phyloP scores from a whole-genome alignment of 371 early-diverging fungal species.

The Mucor mucedo region DNA sequence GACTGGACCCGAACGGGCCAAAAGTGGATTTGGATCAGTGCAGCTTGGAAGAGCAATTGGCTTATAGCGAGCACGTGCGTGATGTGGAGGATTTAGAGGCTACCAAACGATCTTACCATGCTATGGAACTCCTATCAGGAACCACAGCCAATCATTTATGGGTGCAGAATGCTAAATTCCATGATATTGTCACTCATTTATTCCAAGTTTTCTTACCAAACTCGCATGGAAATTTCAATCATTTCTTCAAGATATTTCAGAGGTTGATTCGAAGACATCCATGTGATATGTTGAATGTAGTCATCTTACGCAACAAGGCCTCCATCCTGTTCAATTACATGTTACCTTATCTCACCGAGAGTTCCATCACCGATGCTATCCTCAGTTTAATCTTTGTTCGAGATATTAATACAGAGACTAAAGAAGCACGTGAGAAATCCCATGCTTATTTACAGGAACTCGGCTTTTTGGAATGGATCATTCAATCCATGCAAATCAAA shows the following conservation, averaged over 20 bases:
- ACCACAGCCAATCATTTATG: constrained; percentile 47
- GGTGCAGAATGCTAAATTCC: constrained; percentile 43
- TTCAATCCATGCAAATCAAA: constrained; percentile 34
- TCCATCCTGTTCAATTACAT: constrained; percentile 38
- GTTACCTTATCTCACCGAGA: constrained; percentile 41
- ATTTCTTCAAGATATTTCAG: constrained; percentile 49
- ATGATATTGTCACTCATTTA: constrained; percentile 39
- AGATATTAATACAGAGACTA: constrained; percentile 40
- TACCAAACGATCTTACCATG: constrained; percentile 51
- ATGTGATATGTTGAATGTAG: constrained; percentile 41
- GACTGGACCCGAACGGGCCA: constrained; percentile 17
- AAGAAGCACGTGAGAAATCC: constrained; percentile 29
- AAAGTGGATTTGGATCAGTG: constrained; percentile 11
- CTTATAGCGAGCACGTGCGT: constrained; percentile 27
- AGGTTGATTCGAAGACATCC: constrained; percentile 48
- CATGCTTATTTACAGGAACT: constrained; percentile 31
- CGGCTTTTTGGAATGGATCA: constrained; percentile 40
- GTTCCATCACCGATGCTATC: constrained; percentile 34
- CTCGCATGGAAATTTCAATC: constrained; percentile 48
- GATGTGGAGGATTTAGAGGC: constrained; percentile 41
- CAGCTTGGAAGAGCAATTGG: constrained; percentile 26
- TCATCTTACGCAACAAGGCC: constrained; percentile 35
- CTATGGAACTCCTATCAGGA: constrained; percentile 54
- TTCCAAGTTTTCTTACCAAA: constrained; percentile 41
- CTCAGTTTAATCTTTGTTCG: constrained; percentile 40